Percentiles rank a stretch among this genome's conserved stretches.
Conservation (phyloP, 2,329 filamentous ascomycete genomes). For the Didymella arachidicola region DNA sequence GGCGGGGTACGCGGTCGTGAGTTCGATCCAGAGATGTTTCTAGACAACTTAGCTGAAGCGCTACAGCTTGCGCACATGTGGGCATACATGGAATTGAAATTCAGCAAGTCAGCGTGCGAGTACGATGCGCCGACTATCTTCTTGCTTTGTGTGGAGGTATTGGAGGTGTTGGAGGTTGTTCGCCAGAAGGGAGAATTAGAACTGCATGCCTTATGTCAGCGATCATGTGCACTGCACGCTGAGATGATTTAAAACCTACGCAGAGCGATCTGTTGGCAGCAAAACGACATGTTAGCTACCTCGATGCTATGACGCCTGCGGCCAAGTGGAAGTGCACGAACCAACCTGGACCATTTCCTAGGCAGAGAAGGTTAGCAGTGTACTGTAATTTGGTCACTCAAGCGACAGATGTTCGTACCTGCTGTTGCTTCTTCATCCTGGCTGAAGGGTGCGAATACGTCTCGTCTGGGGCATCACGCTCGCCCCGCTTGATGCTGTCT, state of each 20-base stretch:
- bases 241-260: constrained; percentile 38
- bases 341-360: constrained; percentile 99
- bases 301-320: constrained; percentile 35
- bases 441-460: constrained; percentile 50
- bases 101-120: constrained; percentile 93
- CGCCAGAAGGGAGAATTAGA: constrained; percentile 91
- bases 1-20: constrained; percentile 79
- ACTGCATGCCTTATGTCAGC: constrained; percentile 58
- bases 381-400: not conserved
- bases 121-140: constrained; percentile 93
- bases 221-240: not conserved
- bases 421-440: constrained; percentile 52
- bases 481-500: constrained; percentile 19
- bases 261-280: constrained; percentile 45
- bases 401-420: constrained; percentile 34
- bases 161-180: constrained; percentile 57
- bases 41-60: constrained; percentile 45
- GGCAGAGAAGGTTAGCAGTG: constrained; percentile 30
- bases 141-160: constrained; percentile 57
- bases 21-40: constrained; percentile 67
- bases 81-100: constrained; percentile 77
- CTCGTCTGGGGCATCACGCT: constrained; percentile 20
- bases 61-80: not conserved
- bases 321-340: constrained; percentile 63
- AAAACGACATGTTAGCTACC: constrained; percentile 49